A percentile compares a stretch with the other conserved stretches of the same genome.
phyloP scores from a whole-genome alignment of 768 basidiomycete species.

The Kwoniella sp. region DNA sequence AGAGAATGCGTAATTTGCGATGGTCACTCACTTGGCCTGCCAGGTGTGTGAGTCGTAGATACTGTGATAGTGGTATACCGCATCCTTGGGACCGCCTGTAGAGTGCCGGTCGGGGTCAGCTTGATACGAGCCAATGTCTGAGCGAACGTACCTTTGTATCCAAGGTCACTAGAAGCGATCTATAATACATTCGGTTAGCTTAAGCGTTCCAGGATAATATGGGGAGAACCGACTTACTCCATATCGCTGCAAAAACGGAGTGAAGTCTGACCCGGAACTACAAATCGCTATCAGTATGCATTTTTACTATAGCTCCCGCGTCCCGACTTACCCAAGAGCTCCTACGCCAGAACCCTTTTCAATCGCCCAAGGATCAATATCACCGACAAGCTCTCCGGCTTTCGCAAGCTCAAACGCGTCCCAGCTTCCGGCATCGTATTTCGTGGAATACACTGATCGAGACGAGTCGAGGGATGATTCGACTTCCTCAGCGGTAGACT shows the following conservation, averaged over 20 bases:
- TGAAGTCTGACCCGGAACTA: conserved; percentile 80
- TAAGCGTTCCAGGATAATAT: not conserved
- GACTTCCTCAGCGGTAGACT: conserved; percentile 67
- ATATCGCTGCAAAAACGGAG: conserved; percentile 81
- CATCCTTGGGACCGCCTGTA: conserved; percentile 54
- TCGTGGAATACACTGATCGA: conserved; percentile 78
- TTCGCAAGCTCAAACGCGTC: conserved; percentile 46
- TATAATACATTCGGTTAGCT: conserved; percentile 1
- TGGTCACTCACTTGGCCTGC: conserved; percentile 67
- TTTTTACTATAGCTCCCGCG: no score
- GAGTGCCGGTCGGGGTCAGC: no score
- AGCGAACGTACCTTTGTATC: conserved; percentile 42
- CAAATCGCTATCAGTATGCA: not conserved
- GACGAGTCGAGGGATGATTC: conserved; percentile 70
- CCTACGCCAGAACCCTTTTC: conserved; percentile 57
- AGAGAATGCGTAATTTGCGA: no score
- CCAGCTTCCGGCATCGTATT: conserved; percentile 63
- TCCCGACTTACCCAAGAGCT: conserved; percentile 62
- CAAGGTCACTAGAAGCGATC: conserved; percentile 54
- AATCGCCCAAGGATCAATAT: conserved; percentile 29
- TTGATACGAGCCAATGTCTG: not conserved
- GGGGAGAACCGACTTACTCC: conserved; percentile 58
- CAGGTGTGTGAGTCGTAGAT: conserved; percentile 73
- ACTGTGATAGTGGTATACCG: conserved; percentile 70
- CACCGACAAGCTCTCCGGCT: conserved; percentile 10